Conservation (phyloP, 2,329 filamentous ascomycete species). For the Aureobasidium musti region DNA sequence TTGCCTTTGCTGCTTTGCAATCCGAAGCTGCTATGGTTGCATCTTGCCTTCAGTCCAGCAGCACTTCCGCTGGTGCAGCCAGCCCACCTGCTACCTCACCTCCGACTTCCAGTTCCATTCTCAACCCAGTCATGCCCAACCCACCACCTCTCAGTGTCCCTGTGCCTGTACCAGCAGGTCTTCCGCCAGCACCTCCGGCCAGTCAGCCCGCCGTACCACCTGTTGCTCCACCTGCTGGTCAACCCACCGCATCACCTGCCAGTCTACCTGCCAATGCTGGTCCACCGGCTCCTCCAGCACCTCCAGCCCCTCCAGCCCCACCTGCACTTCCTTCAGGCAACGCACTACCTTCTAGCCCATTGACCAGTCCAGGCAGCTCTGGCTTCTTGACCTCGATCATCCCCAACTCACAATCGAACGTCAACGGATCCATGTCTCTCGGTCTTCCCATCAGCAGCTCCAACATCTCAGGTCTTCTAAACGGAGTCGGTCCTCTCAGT, state of each 20-base stretch:
- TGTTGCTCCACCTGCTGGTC: not conserved
- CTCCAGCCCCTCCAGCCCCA: not conserved
- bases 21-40: conserved; percentile 24
- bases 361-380: conserved; percentile 6
- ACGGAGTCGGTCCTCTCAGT: not conserved
- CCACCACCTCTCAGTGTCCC: conserved; percentile 20
- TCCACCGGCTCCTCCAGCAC: not conserved
- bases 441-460: conserved; percentile 17
- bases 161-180: conserved; percentile 10
- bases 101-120: conserved; percentile 10
- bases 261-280: not conserved
- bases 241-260: not conserved
- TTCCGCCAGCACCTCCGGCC: not conserved
- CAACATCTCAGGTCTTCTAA: not conserved
- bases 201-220: not conserved
- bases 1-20: conserved; percentile 25
- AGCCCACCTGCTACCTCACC: conserved; percentile 2
- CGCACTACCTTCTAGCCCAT: not conserved
- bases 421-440: conserved; percentile 10
- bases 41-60: conserved; percentile 15
- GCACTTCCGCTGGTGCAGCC: not conserved
- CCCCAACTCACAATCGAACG: not conserved
- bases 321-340: not conserved
- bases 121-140: conserved; percentile 20
- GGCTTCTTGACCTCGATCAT: conserved; percentile 19